Evolutionary conservation across 202 grass and related monocot species (phyloP).

Genomic region (Cymbopogon flexuosus): DNA sequence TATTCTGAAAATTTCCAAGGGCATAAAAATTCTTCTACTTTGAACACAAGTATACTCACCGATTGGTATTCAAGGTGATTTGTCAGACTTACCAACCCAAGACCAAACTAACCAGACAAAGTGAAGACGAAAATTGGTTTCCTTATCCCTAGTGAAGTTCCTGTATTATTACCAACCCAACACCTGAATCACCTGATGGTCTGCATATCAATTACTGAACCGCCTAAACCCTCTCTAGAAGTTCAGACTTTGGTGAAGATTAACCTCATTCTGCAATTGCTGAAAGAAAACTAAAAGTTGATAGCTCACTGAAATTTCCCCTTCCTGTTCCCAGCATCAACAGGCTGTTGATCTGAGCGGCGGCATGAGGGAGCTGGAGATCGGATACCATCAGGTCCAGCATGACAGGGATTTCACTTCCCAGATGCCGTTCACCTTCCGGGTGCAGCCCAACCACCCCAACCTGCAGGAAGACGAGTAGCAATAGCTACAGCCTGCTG

Average conservation of each 20-base stretch:
- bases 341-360: slow-evolving; percentile 42
- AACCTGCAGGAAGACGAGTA: slow-evolving; percentile 73
- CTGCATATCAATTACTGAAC: not conserved
- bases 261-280: not conserved
- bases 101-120: slow-evolving; percentile 3
- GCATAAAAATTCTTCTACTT: not conserved
- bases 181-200: not conserved
- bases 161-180: not conserved
- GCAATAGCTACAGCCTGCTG: not conserved
- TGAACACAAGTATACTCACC: not conserved
- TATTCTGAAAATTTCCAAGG: not conserved
- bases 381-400: slow-evolving; percentile 56
- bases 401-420: slow-evolving; percentile 61
- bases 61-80: not conserved
- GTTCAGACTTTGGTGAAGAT: not conserved
- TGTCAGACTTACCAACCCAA: not conserved
- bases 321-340: slow-evolving; percentile 26
- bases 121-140: not conserved
- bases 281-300: not conserved
- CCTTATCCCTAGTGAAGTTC: not conserved
- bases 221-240: not conserved
- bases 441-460: slow-evolving; percentile 80
- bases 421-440: slow-evolving; percentile 84
- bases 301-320: not conserved
- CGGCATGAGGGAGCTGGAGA: slow-evolving; percentile 65